Base-by-base conservation (phyloP, 495 filamentous ascomycete species). In the Xylaria nigripes region DNA sequence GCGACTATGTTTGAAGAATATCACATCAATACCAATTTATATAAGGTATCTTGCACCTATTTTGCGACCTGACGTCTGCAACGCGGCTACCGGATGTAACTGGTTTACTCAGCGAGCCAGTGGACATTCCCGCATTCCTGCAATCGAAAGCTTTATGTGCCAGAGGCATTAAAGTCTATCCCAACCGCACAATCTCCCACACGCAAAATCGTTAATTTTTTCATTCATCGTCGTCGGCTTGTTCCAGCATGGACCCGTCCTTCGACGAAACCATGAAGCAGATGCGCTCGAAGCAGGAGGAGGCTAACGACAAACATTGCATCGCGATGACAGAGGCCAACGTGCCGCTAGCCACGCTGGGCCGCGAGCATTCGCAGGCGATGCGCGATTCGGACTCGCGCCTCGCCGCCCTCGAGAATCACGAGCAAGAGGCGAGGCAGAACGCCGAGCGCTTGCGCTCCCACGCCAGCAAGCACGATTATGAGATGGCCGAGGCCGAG, bases 291-390 rank as follows among this genome's bases (percentile, higher is more conserved):
- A 36, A 45, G 54, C 54, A 45, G 16, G 54, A 50, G 6, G 12
- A 45, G 16, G 47, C 47, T 45, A 45, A 56, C 41, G 54, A 56
- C 9, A 27, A 50, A 29, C 54, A 57, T 42, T 48, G 54, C 48
- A n/a, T 19, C 41, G 54, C 47, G 8, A 57, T 57, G 48, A 51
- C 48, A 1, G 54, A 50, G 22, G 54, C 54, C 5, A 49, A 57
- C 46, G 42, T 46, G 30, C 54, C 45, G 27, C 48, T 57, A 0
- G 47, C 54, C 1, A 57, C 54, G 8, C 54, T 57, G 13, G 54
- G 40, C 12, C 40, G 48, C 2, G 48, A 57, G 24, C 54, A 57
- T 32, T 2, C 40, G n/a, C 47, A 16, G 15, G 48, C 47, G 42
- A 51, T 51, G 48, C 41, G 18, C 23, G 54, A 50, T 0, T 48